A percentile compares a stretch with the other conserved stretches of the same genome.
These are phyloP conservation scores for Camelina hispida DNA, from an alignment of 345 rosid species.

Conservation along the genomic window DNA sequence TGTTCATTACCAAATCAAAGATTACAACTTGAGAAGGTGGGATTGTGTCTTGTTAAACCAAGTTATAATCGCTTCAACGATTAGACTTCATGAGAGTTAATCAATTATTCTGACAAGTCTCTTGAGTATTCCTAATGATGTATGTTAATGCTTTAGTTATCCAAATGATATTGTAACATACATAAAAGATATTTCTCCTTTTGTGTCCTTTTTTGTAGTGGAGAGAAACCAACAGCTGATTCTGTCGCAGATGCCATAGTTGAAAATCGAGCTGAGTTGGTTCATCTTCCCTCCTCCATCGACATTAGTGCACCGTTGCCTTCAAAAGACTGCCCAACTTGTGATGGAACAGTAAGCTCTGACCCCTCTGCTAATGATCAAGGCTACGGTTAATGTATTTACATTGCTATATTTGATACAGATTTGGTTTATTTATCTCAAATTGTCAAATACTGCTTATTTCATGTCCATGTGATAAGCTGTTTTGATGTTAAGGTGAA, in stretches of 20 bases:
- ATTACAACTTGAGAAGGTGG: constrained; percentile 75
- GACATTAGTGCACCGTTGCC: constrained; percentile 76
- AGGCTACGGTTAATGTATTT: neutral
- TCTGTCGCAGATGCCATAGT: constrained; percentile 76
- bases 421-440: constrained; percentile 21
- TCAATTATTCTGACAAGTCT: neutral
- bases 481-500: constrained; percentile 12
- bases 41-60: constrained; percentile 6
- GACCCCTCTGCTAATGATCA: constrained; percentile 3
- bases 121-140: neutral
- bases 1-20: constrained; percentile 86
- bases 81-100: neutral
- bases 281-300: constrained; percentile 79
- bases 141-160: neutral
- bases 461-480: constrained; percentile 9
- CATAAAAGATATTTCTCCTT: constrained; percentile 13
- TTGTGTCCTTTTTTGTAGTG: constrained; percentile 59
- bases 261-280: constrained; percentile 83
- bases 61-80: neutral
- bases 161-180: constrained; percentile 10
- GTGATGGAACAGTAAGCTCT: constrained; percentile 87
- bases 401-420: neutral
- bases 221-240: constrained; percentile 89
- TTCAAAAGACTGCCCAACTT: constrained; percentile 82
- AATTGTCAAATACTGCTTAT: constrained; percentile 7